Evolutionary conservation across 2,329 filamentous ascomycete genomes (phyloP).

Genomic region (Nannizzia gypsea): DNA sequence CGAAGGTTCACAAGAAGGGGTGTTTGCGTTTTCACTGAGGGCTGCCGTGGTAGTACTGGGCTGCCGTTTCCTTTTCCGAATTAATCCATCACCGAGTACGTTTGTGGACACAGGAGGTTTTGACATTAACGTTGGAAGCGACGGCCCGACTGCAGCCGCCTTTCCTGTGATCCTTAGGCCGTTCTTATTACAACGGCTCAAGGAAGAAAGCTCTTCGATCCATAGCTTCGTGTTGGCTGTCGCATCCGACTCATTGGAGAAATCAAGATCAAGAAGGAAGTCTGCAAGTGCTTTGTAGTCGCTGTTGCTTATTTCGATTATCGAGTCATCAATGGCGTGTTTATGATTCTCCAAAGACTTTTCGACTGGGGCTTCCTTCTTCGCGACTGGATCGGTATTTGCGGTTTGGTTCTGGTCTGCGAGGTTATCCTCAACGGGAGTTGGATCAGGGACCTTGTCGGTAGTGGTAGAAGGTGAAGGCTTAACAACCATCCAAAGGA

Average conservation of each 20-base stretch:
- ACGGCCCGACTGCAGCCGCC: constrained; percentile 3
- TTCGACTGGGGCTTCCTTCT: not conserved
- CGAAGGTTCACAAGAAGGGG: not conserved
- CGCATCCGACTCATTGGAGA: constrained; percentile 28
- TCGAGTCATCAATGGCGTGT: constrained; percentile 21
- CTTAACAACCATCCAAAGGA: constrained; percentile 79
- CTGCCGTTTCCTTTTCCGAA: constrained; percentile 31
- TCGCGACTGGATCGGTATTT: constrained; percentile 23
- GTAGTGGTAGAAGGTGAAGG: constrained; percentile 29
- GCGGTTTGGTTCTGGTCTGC: not conserved
- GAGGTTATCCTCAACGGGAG: too few relatives aligned
- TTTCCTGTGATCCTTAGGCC: constrained; percentile 27
- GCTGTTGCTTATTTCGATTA: constrained; percentile 26
- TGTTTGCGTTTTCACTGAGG: not conserved
- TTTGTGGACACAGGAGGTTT: constrained; percentile 14
- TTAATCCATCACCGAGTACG: constrained; percentile 21
- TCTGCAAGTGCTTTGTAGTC: constrained; percentile 32
- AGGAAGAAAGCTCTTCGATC: constrained; percentile 31
- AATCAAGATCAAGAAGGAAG: constrained; percentile 33
- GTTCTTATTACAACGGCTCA: constrained; percentile 27
- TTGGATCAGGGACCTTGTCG: not conserved
- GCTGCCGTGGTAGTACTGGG: not conserved
- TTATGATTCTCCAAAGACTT: not conserved
- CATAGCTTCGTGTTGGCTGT: constrained; percentile 32
- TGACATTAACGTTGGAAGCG: not conserved